phyloP scores from a whole-genome alignment of 129 eudicot species.

The Artemisia argyi region DNA sequence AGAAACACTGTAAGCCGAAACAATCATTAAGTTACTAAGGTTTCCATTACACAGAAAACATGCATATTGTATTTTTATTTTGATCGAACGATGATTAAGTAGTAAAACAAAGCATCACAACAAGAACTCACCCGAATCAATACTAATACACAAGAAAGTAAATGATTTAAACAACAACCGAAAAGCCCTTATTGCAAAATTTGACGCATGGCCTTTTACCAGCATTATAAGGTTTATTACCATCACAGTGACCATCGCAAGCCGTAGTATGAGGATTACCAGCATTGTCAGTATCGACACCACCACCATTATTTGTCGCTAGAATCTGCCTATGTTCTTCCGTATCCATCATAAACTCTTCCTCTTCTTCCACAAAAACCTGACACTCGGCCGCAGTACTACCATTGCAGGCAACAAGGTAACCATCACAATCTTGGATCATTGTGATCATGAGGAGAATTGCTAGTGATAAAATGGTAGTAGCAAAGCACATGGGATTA shows the following conservation, averaged over 20 bases:
- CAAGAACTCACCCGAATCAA: too few relatives aligned
- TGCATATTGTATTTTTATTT: too few relatives aligned
- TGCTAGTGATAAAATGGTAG: not conserved
- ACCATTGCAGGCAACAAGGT: not conserved
- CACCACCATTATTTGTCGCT: not conserved
- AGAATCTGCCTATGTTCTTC: not conserved
- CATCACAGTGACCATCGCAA: not conserved
- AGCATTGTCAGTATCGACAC: too few relatives aligned
- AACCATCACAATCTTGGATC: not conserved
- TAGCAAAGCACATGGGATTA: not conserved
- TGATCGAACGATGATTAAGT: too few relatives aligned
- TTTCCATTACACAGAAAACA: too few relatives aligned
- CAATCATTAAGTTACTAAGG: too few relatives aligned
- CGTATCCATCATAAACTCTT: constrained; percentile 4
- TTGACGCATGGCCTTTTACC: not conserved
- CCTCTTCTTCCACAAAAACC: not conserved
- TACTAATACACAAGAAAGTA: too few relatives aligned
- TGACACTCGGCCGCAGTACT: not conserved
- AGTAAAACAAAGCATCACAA: too few relatives aligned
- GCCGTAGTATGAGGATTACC: too few relatives aligned
- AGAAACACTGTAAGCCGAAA: too few relatives aligned
- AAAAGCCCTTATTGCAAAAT: not conserved
- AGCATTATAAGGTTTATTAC: not conserved
- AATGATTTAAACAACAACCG: too few relatives aligned
- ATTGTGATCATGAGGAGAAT: not conserved